Evolutionary conservation across 805 yeast species (phyloP).

Genomic region (Candida ortonii): DNA sequence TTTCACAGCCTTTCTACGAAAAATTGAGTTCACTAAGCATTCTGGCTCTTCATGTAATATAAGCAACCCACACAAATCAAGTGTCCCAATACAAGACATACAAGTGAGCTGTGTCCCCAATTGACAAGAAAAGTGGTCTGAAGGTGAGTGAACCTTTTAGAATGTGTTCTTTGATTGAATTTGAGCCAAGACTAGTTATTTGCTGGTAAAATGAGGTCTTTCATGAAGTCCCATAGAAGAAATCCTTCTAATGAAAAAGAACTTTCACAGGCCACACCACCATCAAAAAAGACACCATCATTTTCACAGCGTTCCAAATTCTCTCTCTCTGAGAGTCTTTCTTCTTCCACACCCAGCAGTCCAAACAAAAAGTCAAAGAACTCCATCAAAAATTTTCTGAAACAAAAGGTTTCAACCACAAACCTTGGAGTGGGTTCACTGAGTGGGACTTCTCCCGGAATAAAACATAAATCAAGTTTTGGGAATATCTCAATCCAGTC

Average conservation of each 20-base stretch:
- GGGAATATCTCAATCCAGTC: constrained; percentile 7
- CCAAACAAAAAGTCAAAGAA: constrained; percentile 22
- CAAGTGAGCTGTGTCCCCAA: no score
- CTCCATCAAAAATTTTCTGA: constrained; percentile 27
- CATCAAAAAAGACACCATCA: constrained; percentile 4
- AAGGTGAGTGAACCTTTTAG: no score
- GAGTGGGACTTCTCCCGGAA: constrained; percentile 7
- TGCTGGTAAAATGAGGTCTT: constrained; percentile 34
- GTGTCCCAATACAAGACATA: no score
- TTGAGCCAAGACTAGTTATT: no score
- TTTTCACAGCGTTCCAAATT: constrained; percentile 12
- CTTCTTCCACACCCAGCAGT: constrained; percentile 16
- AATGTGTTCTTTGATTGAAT: no score
- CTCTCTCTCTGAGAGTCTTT: constrained; percentile 3
- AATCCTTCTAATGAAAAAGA: constrained; percentile 17
- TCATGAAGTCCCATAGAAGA: constrained; percentile 31
- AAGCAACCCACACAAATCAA: no score
- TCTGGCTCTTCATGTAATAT: no score
- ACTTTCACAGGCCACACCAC: no score
- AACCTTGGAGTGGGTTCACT: constrained; percentile 8
- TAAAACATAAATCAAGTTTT: constrained; percentile 17
- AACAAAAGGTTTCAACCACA: constrained; percentile 24
- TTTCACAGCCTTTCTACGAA: no score
- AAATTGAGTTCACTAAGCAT: no score
- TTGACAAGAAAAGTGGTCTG: no score